Base-by-base conservation (phyloP, 257 asterid genomes). In the Mentha longifolia region DNA sequence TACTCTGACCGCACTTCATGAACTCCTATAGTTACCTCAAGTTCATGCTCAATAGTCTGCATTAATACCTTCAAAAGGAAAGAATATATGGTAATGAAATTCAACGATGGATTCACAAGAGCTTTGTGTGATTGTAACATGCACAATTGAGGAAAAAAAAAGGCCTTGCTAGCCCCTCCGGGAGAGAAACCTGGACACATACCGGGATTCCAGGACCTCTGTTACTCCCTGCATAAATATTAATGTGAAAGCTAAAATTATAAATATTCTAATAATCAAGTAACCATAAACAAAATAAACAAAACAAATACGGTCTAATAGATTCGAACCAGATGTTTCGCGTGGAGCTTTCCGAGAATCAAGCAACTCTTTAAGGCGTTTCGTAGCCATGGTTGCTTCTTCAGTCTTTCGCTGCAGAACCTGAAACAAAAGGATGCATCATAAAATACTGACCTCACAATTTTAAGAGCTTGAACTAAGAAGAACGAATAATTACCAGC, bases 371-470 rank as follows among this genome's bases (percentile, higher is more conserved):
- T 95, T 92, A 61, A 95, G 99, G 37, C 98, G 90, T 70, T 88
- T 95, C 35, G 96, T 82, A 31, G 97, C 99, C 86, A 85, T 88
- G 33, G 98, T 83, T 76, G 99, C 97, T 81, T 92, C 99, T 83
- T 95, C 99, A 14, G 98, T 85, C 83, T 95, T 95, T 28, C 98
- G 85, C 71, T 92, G 99, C 83, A 95, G 71, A 35, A 95, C 99
- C 99, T 95, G 82, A 65, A 52, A 78, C 47, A 60, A 39, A 20
- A 60, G 50, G 52, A 15, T n/a, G 46, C 50, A 19, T 61, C 25
- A 56, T 43, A 61, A 19, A 14, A 56, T 70, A 20, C 15, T 28
- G 37, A 17, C 59, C 17, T 33, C 65, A 37, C 11, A 63, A 61
- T 16, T 61, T n/a, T 16, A 59, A 65, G n/a, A 74, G 54, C 7